Evolutionary conservation across 75 land plant species (phyloP).

Genomic region (Pinus tabuliformis): DNA sequence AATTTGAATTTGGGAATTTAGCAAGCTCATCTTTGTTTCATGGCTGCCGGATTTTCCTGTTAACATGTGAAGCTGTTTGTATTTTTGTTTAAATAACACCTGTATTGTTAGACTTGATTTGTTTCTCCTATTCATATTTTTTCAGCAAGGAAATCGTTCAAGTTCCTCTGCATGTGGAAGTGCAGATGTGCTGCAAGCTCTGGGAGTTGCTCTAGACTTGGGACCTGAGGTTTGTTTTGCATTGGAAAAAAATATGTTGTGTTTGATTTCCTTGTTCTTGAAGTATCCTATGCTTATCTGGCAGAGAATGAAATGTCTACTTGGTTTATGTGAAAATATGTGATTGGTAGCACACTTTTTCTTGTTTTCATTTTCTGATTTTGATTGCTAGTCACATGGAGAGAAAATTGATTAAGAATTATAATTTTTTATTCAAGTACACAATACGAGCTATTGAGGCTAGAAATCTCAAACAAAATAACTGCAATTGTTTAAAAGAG

Average conservation of each 20-base stretch:
- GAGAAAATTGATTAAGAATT: background rate
- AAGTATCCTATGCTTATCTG: too few relatives aligned
- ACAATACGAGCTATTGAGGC: too few relatives aligned
- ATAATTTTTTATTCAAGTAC: too few relatives aligned
- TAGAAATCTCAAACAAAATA: too few relatives aligned
- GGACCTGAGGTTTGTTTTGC: conserved; percentile 74
- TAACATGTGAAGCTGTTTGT: background rate
- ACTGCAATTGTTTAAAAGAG: too few relatives aligned
- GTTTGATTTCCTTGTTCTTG: background rate
- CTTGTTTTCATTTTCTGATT: background rate
- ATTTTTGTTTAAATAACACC: background rate
- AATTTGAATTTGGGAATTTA: background rate
- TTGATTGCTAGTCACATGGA: background rate
- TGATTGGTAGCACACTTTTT: background rate
- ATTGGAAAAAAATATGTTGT: background rate
- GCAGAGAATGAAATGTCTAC: too few relatives aligned
- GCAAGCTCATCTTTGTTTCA: background rate
- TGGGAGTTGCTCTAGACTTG: conserved; percentile 78
- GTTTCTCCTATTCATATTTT: background rate
- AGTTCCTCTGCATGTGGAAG: conserved; percentile 99
- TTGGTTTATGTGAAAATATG: too few relatives aligned
- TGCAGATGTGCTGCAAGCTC: conserved; percentile 91
- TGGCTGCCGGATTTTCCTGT: background rate
- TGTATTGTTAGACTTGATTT: background rate
- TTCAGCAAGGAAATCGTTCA: conserved; percentile 91